phyloP scores from a whole-genome alignment of 2,329 filamentous ascomycete genomes.

The Colletotrichum tamarilloi region DNA sequence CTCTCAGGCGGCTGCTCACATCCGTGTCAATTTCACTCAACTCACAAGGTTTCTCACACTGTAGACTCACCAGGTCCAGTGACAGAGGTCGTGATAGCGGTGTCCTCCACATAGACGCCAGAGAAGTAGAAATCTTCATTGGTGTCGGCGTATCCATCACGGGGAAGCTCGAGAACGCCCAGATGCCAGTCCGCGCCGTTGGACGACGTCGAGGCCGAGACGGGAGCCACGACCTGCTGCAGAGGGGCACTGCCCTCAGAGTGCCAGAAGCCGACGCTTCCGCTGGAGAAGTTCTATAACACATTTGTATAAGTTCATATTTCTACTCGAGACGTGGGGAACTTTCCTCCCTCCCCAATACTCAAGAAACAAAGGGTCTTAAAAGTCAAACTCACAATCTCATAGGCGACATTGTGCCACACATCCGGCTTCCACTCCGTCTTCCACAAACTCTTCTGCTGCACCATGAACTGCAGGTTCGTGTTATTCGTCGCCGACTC shows the following conservation, averaged over 20 bases:
- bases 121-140: constrained; percentile 78
- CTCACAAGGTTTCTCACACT: not conserved
- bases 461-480: constrained; percentile 73
- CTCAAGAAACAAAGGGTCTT: not conserved
- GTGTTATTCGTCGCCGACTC: constrained; percentile 57
- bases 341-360: not conserved
- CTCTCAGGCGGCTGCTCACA: not conserved
- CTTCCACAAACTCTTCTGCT: constrained; percentile 71
- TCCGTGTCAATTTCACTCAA: not conserved
- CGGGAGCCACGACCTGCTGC: constrained; percentile 67
- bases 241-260: constrained; percentile 71
- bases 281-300: constrained; percentile 65
- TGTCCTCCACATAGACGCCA: constrained; percentile 74
- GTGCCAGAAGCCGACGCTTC: constrained; percentile 76
- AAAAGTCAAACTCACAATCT: constrained; percentile 59
- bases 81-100: constrained; percentile 46
- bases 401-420: constrained; percentile 83
- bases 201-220: constrained; percentile 69
- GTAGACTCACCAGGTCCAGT: constrained; percentile 39
- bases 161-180: constrained; percentile 74
- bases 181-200: constrained; percentile 81
- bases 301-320: not conserved
- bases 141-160: constrained; percentile 62
- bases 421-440: constrained; percentile 69
- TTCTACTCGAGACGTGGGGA: not conserved